These are phyloP conservation scores for Cyberlindnera japonica DNA, from an alignment of 805 yeast species.

Conservation along the genomic window DNA sequence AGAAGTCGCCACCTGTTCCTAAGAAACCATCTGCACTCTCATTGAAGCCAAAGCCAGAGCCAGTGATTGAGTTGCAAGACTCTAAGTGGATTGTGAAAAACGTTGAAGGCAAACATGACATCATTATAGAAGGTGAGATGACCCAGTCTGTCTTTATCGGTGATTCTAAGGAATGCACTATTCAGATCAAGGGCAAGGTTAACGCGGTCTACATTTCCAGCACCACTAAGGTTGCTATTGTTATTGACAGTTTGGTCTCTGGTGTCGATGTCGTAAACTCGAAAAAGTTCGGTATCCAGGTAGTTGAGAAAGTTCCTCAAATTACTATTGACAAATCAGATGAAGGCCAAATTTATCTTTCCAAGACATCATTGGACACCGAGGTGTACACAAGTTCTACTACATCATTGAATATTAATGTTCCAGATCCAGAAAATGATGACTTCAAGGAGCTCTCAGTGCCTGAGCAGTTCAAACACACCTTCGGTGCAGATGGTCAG, in stretches of 20 bases:
- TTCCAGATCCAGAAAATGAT: conserved; percentile 65
- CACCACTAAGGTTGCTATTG: conserved; percentile 67
- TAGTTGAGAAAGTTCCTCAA: conserved; percentile 77
- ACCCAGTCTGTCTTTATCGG: conserved; percentile 89
- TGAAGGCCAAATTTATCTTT: conserved; percentile 76
- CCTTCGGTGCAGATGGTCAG: conserved; percentile 52
- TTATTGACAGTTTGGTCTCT: conserved; percentile 80
- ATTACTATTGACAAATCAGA: conserved; percentile 86
- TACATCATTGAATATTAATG: conserved; percentile 79
- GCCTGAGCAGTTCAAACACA: conserved; percentile 90
- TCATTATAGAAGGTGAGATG: conserved; percentile 72
- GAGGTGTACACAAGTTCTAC: conserved; percentile 83
- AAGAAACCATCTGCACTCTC: conserved; percentile 71
- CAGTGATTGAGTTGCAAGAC: conserved; percentile 73
- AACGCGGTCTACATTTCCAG: conserved; percentile 81
- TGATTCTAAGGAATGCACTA: conserved; percentile 65
- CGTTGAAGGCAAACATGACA: conserved; percentile 58
- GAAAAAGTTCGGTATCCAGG: conserved; percentile 76
- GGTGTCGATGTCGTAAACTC: conserved; percentile 88
- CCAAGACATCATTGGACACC: conserved; percentile 64
- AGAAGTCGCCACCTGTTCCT: conserved; percentile 64
- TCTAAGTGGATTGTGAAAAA: conserved; percentile 89
- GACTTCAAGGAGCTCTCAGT: conserved; percentile 79
- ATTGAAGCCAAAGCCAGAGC: conserved; percentile 49
- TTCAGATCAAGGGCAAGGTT: conserved; percentile 87